Evolutionary conservation across 2,329 filamentous ascomycete species (phyloP), one percentile per base, ranked within the genome.

Genomic region (Immersiporthe knoxdaviesiana): DNA sequence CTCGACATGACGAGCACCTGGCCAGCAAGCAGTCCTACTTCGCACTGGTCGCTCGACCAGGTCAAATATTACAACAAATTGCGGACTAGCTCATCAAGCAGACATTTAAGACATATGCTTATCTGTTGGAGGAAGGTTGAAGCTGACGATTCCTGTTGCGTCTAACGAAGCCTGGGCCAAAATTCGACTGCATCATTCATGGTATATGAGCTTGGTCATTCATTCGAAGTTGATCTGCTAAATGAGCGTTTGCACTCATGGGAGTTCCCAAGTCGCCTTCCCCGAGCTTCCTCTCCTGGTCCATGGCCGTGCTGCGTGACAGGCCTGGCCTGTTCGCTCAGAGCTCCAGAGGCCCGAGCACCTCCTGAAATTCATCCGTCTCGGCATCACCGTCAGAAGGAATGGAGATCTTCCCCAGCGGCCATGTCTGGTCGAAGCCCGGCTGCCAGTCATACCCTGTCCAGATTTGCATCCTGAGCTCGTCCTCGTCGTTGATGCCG

Each of bases 381-480:
- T 41, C 24, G 39, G 39, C 61, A 32, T 63, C 39, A 6, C 44
- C 52, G 27, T 32, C 52, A 56, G 52, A 56, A 24, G 52, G 14
- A 3, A 30, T 32, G 24, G 39, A 27, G 24, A 63, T 11, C 16
- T 63, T 24, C 8, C 47, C 62, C 11, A 52, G 27, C 4, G 27
- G 16, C 44, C 62, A 52, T 21, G 44, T 54, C 12, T 52, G 62
- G 4, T 64, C 18, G 14, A 64, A 64, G 30, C 62, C 47, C n/a
- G 62, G 62, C 62, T 64, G 62, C 62, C 62, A 64, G 12, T 64
- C 62, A 16, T 64, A 64, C 30, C 47, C 62, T 35, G 62, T 64
- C 62, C 62, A 64, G 30, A 64, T 54, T 14, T 52, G 62, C 21
- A 63, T 63, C 24, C 61, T 63, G 24, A 64, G 30, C 27, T 54